Percentiles rank a stretch among this genome's conserved stretches.
Conservation (phyloP, 2,329 filamentous ascomycete species). For the Ophiostoma sp. region DNA sequence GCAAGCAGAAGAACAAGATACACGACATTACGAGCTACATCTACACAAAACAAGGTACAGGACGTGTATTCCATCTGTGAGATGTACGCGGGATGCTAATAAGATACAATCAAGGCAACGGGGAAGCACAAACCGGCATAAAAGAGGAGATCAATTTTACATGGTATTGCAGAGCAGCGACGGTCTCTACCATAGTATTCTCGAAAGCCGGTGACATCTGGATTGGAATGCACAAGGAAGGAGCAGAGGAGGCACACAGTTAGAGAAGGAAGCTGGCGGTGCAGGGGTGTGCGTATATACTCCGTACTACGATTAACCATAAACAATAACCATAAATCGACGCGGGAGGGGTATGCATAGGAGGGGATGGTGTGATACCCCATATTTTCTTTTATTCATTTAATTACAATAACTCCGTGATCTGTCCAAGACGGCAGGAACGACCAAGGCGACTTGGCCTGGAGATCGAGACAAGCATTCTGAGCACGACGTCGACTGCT, state of each 20-base stretch:
- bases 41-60: slow-evolving; percentile 3
- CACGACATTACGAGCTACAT: slow-evolving; percentile 10
- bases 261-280: not conserved
- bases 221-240: slow-evolving; percentile 9
- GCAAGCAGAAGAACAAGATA: not conserved
- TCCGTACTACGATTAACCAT: slow-evolving; percentile 3
- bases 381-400: not conserved
- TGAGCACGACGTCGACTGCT: not conserved
- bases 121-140: slow-evolving; percentile 12
- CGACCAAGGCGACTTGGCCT: slow-evolving; percentile 8
- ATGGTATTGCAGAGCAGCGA: no score
- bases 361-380: not conserved
- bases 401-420: not conserved
- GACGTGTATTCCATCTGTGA: no score
- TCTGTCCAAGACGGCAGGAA: slow-evolving; percentile 1
- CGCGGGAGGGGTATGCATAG: not conserved
- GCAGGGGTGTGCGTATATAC: not conserved
- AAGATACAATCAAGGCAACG: slow-evolving; percentile 11
- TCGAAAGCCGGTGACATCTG: not conserved
- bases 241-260: not conserved
- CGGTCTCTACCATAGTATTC: no score
- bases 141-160: slow-evolving; percentile 13
- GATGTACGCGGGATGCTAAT: not conserved
- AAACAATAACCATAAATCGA: not conserved
- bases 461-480: not conserved